Percentiles rank a stretch among this genome's conserved stretches.
phyloP scores from a whole-genome alignment of 306 rosid genomes.

The Arachis stenosperma region DNA sequence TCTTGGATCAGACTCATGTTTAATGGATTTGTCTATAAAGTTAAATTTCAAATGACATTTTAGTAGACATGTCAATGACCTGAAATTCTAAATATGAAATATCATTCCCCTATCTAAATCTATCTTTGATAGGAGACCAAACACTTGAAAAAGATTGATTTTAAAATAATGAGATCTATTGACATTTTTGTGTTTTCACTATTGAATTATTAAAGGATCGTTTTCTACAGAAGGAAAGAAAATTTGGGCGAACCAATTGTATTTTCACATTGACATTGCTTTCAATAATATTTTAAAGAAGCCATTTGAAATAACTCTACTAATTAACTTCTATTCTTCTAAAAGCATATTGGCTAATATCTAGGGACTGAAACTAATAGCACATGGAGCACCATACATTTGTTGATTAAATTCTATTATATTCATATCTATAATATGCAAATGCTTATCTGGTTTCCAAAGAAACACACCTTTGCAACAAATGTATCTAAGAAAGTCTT shows the following conservation, averaged over 20 bases:
- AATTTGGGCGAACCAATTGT: slow-evolving; percentile 19
- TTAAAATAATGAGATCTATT: slow-evolving; percentile 18
- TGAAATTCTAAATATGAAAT: slow-evolving; percentile 26
- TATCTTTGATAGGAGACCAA: slow-evolving; percentile 5
- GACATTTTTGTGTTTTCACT: neutral
- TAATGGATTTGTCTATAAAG: neutral
- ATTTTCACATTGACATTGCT: slow-evolving; percentile 27
- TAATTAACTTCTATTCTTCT: neutral
- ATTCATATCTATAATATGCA: neutral
- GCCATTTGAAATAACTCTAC: slow-evolving; percentile 16
- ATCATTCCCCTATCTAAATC: slow-evolving; percentile 6
- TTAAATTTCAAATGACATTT: neutral
- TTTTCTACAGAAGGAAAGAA: neutral
- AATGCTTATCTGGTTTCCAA: slow-evolving; percentile 17
- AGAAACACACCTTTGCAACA: neutral
- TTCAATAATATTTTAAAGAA: slow-evolving; percentile 30
- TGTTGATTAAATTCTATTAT: neutral
- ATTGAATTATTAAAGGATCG: neutral
- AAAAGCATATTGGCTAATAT: slow-evolving; percentile 6
- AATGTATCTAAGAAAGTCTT: slow-evolving; percentile 18
- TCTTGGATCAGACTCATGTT: neutral
- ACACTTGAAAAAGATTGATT: slow-evolving; percentile 1
- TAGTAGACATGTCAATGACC: slow-evolving; percentile 14
- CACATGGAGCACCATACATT: neutral
- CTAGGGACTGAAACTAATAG: slow-evolving; percentile 6